Conservation (phyloP, 2,329 filamentous ascomycete genomes). For the Fusarium cicatricum region DNA sequence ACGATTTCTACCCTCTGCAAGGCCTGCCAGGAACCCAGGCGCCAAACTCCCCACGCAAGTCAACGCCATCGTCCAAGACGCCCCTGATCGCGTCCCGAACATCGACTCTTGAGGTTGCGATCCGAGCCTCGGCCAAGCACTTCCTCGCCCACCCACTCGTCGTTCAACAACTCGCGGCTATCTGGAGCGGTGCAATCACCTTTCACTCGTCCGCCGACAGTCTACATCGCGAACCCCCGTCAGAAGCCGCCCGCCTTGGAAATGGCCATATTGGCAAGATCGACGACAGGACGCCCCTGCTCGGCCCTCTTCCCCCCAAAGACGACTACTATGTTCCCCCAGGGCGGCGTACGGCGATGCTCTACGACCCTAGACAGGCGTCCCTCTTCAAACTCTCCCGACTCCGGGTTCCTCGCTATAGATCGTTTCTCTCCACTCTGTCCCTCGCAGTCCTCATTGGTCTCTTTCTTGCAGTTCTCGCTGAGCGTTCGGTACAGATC, state of each 20-base stretch:
- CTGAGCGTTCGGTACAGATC: constrained; percentile 78
- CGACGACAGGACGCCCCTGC: constrained; percentile 61
- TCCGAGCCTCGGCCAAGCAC: constrained; percentile 89
- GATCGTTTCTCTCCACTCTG: constrained; percentile 87
- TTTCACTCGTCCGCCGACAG: constrained; percentile 91
- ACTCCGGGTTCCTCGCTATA: constrained; percentile 88
- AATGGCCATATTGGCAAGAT: constrained; percentile 44
- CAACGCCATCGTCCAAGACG: constrained; percentile 53
- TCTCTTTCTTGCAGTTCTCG: constrained; percentile 84
- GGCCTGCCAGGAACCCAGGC: constrained; percentile 66
- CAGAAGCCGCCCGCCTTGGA: constrained; percentile 39
- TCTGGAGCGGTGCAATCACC: constrained; percentile 95
- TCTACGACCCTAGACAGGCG: constrained; percentile 91
- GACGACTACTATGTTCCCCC: constrained; percentile 48
- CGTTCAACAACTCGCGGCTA: constrained; percentile 93
- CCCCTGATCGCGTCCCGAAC: constrained; percentile 74
- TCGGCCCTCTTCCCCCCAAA: constrained; percentile 50
- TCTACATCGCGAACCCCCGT: constrained; percentile 69
- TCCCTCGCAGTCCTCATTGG: constrained; percentile 87
- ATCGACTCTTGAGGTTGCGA: constrained; percentile 91
- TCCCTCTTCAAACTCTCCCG: constrained; percentile 92
- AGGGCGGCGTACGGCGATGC: constrained; percentile 76
- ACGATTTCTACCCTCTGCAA: constrained; percentile 93
- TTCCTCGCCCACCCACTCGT: constrained; percentile 92
- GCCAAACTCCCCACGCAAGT: constrained; percentile 44